Conservation (phyloP, 2,329 filamentous ascomycete species). For the Colletotrichum brevisporum region DNA sequence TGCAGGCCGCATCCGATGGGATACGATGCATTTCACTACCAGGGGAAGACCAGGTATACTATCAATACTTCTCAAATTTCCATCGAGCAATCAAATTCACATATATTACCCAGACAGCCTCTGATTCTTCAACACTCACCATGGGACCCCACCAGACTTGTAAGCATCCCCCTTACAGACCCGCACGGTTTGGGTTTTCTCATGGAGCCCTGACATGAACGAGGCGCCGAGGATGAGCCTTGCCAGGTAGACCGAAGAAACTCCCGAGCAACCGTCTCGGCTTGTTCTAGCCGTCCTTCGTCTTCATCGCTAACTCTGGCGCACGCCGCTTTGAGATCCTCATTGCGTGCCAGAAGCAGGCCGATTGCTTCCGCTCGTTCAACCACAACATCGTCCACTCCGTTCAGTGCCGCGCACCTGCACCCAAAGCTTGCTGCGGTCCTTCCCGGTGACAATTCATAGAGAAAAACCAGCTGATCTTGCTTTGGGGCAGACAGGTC, state of each 20-base stretch:
- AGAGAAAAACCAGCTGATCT: slow-evolving; percentile 81
- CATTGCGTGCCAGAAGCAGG: slow-evolving; percentile 76
- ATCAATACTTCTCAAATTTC: too few relatives aligned
- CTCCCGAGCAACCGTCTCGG: slow-evolving; percentile 71
- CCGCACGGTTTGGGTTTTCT: too few relatives aligned
- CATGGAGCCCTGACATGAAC: background rate
- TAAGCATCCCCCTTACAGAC: too few relatives aligned
- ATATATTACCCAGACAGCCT: too few relatives aligned
- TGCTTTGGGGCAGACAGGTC: slow-evolving; percentile 67
- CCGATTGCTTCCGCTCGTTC: slow-evolving; percentile 82
- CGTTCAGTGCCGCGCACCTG: slow-evolving; percentile 88
- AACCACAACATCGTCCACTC: slow-evolving; percentile 80
- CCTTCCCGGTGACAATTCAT: slow-evolving; percentile 76
- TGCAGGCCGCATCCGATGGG: too few relatives aligned
- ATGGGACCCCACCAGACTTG: too few relatives aligned
- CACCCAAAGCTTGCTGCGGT: slow-evolving; percentile 88
- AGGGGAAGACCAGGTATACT: too few relatives aligned
- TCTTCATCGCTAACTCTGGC: slow-evolving; percentile 76
- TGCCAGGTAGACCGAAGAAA: slow-evolving; percentile 59
- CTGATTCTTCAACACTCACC: too few relatives aligned
- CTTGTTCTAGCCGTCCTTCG: slow-evolving; percentile 74
- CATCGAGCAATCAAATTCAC: background rate
- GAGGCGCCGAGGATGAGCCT: background rate
- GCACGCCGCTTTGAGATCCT: slow-evolving; percentile 82
- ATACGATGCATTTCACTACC: too few relatives aligned